phyloP scores from a whole-genome alignment of 495 filamentous ascomycete genomes.

The Venustampulla echinocandica region DNA sequence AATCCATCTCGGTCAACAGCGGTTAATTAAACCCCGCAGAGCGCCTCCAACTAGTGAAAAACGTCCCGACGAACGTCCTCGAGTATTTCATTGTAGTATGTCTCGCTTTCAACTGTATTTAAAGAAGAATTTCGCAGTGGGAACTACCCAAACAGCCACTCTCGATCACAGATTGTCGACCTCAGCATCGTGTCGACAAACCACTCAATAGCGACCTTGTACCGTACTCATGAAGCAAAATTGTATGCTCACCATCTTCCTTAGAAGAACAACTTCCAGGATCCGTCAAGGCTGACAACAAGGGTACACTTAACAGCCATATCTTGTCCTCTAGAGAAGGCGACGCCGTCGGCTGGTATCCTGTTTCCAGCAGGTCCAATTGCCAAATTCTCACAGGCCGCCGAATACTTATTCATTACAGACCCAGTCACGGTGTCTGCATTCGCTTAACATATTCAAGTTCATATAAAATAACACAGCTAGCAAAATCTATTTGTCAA shows the following conservation, averaged over 20 bases:
- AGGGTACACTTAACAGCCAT: neutral
- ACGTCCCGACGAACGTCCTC: neutral
- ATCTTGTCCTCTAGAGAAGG: neutral
- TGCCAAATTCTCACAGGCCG: neutral
- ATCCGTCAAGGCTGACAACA: neutral
- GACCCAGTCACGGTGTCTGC: neutral
- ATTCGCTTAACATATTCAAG: neutral
- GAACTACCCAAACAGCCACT: neutral
- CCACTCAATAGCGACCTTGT: neutral
- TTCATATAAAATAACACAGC: neutral
- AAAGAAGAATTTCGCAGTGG: neutral
- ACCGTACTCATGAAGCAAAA: neutral
- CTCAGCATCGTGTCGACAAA: neutral
- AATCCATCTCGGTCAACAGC: neutral
- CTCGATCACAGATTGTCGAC: neutral
- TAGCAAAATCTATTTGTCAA: neutral
- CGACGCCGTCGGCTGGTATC: neutral
- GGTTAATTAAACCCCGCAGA: neutral
- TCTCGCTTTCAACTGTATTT: neutral
- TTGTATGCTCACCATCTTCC: neutral
- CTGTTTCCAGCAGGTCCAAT: neutral
- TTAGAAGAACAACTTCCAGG: neutral
- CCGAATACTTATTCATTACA: neutral
- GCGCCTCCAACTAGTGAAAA: neutral
- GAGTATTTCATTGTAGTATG: neutral